Evolutionary conservation across 495 filamentous ascomycete species (phyloP).

Genomic region (Xylaria castorea): DNA sequence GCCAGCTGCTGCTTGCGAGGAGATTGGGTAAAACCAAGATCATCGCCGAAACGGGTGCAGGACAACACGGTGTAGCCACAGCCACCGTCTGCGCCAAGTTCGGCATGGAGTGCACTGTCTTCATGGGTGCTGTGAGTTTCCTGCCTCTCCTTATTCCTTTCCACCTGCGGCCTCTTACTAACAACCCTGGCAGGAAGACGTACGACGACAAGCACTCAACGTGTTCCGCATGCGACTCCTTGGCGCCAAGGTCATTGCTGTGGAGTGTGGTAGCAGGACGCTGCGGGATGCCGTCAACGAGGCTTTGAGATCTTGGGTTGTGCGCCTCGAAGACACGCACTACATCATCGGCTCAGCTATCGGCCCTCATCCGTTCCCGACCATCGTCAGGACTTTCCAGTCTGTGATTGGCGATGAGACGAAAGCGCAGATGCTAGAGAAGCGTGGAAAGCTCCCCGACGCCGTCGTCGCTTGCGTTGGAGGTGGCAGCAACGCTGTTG

Average conservation of each 20-base stretch:
- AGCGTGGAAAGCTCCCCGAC: constrained; percentile 87
- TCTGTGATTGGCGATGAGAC: constrained; percentile 93
- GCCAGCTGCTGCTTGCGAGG: constrained; percentile 83
- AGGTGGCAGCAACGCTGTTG: constrained; percentile 87
- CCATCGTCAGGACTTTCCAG: constrained; percentile 95
- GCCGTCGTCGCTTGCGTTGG: constrained; percentile 96
- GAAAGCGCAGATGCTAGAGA: constrained; percentile 81
- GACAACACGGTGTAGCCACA: constrained; percentile 94
- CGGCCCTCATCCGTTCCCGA: constrained; percentile 93
- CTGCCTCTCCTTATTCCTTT: neutral
- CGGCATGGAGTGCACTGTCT: constrained; percentile 93
- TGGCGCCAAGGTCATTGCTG: constrained; percentile 84
- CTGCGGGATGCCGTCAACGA: constrained; percentile 97
- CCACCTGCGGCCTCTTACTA: constrained; percentile 11
- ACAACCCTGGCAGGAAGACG: constrained; percentile 68
- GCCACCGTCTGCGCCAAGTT: constrained; percentile 97
- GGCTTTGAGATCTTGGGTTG: constrained; percentile 87
- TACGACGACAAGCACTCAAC: constrained; percentile 90
- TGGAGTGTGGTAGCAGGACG: constrained; percentile 83
- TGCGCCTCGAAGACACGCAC: constrained; percentile 84
- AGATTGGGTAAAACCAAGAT: constrained; percentile 90
- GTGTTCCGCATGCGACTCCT: constrained; percentile 97
- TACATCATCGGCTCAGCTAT: constrained; percentile 97
- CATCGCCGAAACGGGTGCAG: constrained; percentile 96
- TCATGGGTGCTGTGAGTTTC: constrained; percentile 78